A percentile compares a stretch with the other conserved stretches of the same genome.
These are phyloP conservation scores for Davidsoniella eucalypti DNA, from an alignment of 2,329 filamentous ascomycete genomes.

Conservation along the genomic window DNA sequence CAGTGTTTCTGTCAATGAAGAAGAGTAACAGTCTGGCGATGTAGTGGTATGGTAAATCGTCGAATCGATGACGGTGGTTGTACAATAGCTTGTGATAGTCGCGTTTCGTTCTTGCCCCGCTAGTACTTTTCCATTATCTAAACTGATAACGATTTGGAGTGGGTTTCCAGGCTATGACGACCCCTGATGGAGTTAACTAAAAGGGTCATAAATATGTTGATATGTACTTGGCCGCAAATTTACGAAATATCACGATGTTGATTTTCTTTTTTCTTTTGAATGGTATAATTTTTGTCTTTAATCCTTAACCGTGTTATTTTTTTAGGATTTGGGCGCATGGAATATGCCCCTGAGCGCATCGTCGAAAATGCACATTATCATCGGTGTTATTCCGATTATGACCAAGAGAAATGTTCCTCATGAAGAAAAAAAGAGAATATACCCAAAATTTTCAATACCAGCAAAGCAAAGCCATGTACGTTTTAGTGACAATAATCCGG, in stretches of 20 bases:
- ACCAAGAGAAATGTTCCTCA: neutral
- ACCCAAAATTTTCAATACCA: constrained; percentile 9
- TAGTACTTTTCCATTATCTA: neutral
- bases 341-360: neutral
- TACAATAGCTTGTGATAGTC: neutral
- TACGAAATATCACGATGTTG: neutral
- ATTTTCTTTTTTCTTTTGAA: neutral
- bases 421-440: constrained; percentile 2
- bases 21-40: neutral
- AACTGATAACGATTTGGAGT: no score
- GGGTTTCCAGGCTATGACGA: neutral
- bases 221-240: neutral
- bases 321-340: neutral
- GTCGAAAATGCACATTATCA: constrained; percentile 3
- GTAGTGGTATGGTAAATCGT: neutral
- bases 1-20: neutral
- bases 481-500: constrained; percentile 6
- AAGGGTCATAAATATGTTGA: neutral
- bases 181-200: neutral
- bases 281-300: neutral
- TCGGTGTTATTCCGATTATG: neutral
- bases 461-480: constrained; percentile 7
- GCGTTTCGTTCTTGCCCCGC: neutral
- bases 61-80: neutral
- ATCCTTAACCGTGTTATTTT: constrained; percentile 5